Evolutionary conservation across 139 green algal species (phyloP), one percentile per base, ranked within the genome.

Genomic region (Chlorella ohadii): DNA sequence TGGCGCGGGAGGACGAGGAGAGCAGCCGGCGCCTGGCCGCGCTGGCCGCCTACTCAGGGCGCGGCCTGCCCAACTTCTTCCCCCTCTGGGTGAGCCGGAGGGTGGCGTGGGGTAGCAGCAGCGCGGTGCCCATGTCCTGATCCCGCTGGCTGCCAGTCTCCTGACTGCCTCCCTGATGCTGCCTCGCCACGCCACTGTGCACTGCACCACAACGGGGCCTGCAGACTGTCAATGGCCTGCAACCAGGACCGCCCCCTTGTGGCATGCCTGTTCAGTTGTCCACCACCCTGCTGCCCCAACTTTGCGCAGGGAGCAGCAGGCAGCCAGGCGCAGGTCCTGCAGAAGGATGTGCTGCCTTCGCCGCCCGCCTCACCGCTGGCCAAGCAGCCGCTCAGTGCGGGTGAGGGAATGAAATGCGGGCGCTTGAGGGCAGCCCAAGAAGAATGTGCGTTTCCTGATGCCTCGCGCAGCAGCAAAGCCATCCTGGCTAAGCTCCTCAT

Each of bases 11-110:
- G 64, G 78, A 86, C 31, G 84, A 38, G 12, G 84, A 88, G 61
- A 85, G 75, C 31, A 22, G 23, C 20, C 7, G 31, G 7, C 80
- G 84, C 31, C 59, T 88, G 51, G 41, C 67, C 4, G 61, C 78
- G 2, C 68, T 84, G 57, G 74, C 75, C 20, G 55, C 16, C 41
- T 74, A 65, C 56, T 3, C 66, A 2, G 25, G n/a, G 9, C 74
- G 72, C n/a, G 44, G 38, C 33, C 47, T 87, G 74, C 83, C 83
- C 74, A 78, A 41, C 72, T 87, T 81, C 83, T 87, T 83, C 63
- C 74, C 83, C 16, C 66, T 57, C 64, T 84, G 83, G 83, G 83
- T 87, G 79, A 76, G 83, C 25, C 38, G 33, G 38, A 4, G 5
- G 27, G 23, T 72, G 13, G 17, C 4, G 15, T 74, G 59, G 51